Conservation (phyloP, 1,284 basidiomycete genomes). For the Wallemia ichthyophaga region DNA sequence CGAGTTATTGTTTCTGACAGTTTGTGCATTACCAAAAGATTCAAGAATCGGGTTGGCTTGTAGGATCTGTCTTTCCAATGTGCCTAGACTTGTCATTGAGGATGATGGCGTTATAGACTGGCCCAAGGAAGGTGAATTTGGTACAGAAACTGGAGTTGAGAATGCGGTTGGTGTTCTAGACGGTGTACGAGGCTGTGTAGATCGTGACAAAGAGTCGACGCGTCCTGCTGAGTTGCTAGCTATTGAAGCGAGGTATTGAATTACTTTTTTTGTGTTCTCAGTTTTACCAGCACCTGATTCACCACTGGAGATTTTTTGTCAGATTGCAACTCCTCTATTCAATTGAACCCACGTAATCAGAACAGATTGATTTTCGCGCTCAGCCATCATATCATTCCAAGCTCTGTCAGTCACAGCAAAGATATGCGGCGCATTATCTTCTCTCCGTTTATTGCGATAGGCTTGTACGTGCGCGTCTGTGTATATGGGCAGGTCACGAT, state of each 20-base stretch:
- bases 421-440: constrained; percentile 90
- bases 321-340: not conserved
- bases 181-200: not conserved
- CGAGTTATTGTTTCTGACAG: constrained; percentile 94
- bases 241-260: constrained; percentile 93
- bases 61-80: constrained; percentile 83
- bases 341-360: constrained; percentile 58
- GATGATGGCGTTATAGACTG: constrained; percentile 7
- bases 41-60: constrained; percentile 96
- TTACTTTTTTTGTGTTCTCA: constrained; percentile 98
- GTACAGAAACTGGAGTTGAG: not conserved
- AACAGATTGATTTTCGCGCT: constrained; percentile 89
- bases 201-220: constrained; percentile 14
- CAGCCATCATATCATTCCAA: constrained; percentile 95
- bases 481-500: constrained; percentile 73
- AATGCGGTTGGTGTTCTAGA: constrained; percentile 3
- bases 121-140: not conserved
- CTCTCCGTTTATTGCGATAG: constrained; percentile 67
- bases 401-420: constrained; percentile 92
- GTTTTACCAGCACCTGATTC: constrained; percentile 99
- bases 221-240: constrained; percentile 30
- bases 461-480: constrained; percentile 70
- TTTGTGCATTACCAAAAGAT: constrained; percentile 96
- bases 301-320: constrained; percentile 25
- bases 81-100: constrained; percentile 34